Base-by-base conservation (phyloP, 2,329 filamentous ascomycete genomes). In the Tympanopsis confertula region DNA sequence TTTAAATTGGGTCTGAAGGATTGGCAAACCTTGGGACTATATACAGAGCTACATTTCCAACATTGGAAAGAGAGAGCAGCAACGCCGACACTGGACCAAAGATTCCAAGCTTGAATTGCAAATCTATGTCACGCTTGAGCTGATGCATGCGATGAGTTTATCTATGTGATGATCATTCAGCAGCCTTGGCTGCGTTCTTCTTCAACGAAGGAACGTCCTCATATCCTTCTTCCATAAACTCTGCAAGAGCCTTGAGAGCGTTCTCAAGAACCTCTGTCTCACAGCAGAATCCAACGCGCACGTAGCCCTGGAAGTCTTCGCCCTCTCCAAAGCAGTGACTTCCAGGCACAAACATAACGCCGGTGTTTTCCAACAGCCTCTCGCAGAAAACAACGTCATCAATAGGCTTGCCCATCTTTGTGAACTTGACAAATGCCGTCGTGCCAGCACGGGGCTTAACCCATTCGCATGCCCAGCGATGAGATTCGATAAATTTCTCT, bases 401-500 rank as follows among this genome's bases (percentile, higher is more conserved):
- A 1, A 93, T 69, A 2, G 75, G 68, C 51, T 69, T 55, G 0
- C 71, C 74, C 35, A 71, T 69, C 37, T 68, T 66, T 38, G 63
- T 65, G 45, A 93, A 86, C 47, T 71, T 75, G 40, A 93, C 60
- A 49, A 93, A 84, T 0, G 82, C 82, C 5, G 82, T 89, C 2
- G 85, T 93, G 0, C 86, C 86, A 1, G 83, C 85, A 4, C 73
- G 73, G 1, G 86, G 86, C 55, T 75, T 82, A 4, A 78, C 67
- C 82, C 82, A 91, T 2, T 70, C 69, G 47, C 76, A 81, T 5
- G 73, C 67, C 44, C 71, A 69, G 28, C 69, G 64, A 50, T 87
- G 71, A 38, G 71, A 68, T 19, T 77, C 66, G 3, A 88, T 65
- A 44, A 86, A 89, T 1, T 60, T 63, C 41, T 79, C 74, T n/a